phyloP scores from a whole-genome alignment of 352 stramenopile species.

The Phytophthora palmivora region DNA sequence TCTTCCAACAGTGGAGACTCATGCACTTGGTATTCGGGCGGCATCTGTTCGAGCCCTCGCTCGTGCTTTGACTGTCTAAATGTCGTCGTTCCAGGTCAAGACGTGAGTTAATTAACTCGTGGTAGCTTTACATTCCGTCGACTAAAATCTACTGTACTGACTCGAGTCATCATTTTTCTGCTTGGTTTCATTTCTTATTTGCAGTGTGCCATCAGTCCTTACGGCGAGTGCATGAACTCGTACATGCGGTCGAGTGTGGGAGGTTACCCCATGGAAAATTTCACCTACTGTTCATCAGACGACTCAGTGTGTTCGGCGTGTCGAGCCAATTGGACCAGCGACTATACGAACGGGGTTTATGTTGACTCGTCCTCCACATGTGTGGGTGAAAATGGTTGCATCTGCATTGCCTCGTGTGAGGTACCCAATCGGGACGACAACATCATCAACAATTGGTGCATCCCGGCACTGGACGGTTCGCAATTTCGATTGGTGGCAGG shows the following conservation, averaged over 20 bases:
- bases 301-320: conserved; percentile 41
- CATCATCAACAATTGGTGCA: conserved; percentile 40
- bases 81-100: conserved; percentile 30
- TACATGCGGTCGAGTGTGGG: conserved; percentile 27
- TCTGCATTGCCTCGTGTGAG: conserved; percentile 52
- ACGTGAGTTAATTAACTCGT: conserved; percentile 28
- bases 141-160: conserved; percentile 6
- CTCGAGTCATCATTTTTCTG: background rate
- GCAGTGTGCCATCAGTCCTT: conserved; percentile 43
- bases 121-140: conserved; percentile 1
- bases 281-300: conserved; percentile 45
- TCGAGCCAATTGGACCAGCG: conserved; percentile 31
- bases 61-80: conserved; percentile 51
- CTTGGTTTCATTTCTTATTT: conserved; percentile 5
- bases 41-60: conserved; percentile 37
- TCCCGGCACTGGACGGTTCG: conserved; percentile 27
- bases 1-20: conserved; percentile 30
- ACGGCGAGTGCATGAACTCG: conserved; percentile 39
- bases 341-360: conserved; percentile 13
- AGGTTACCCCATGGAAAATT: conserved; percentile 37
- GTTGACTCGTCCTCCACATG: conserved; percentile 32
- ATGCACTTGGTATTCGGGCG: conserved; percentile 43
- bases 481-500: conserved; percentile 38
- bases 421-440: conserved; percentile 27
- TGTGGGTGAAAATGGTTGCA: conserved; percentile 44